Percentiles rank a stretch among this genome's conserved stretches.
phyloP scores from a whole-genome alignment of 2,329 filamentous ascomycete genomes.

The Microthyrium microscopicum region DNA sequence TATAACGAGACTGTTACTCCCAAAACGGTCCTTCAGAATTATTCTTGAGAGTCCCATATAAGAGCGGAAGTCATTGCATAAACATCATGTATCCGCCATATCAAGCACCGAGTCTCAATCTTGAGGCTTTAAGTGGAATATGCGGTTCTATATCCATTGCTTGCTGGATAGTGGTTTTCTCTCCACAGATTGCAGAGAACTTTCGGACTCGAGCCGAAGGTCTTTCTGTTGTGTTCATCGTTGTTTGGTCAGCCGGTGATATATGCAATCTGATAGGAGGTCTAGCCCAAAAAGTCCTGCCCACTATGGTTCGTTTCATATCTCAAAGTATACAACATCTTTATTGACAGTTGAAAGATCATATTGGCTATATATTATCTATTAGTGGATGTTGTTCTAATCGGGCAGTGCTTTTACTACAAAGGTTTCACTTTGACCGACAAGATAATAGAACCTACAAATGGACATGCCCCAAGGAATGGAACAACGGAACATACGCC shows the following conservation, averaged over 20 bases:
- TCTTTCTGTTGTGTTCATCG: slow-evolving; percentile 77
- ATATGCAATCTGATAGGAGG: slow-evolving; percentile 94
- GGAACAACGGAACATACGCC: too few relatives aligned
- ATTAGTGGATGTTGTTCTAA: slow-evolving; percentile 72
- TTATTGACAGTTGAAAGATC: slow-evolving; percentile 36
- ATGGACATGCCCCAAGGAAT: too few relatives aligned
- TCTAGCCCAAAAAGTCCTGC: slow-evolving; percentile 74
- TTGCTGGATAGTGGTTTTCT: slow-evolving; percentile 96
- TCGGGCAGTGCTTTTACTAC: slow-evolving; percentile 91
- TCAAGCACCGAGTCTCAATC: slow-evolving; percentile 51
- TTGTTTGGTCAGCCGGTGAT: slow-evolving; percentile 86
- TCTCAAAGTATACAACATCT: slow-evolving; percentile 2
- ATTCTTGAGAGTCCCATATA: too few relatives aligned
- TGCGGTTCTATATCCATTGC: slow-evolving; percentile 92
- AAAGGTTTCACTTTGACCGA: slow-evolving; percentile 48
- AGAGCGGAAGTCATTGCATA: too few relatives aligned
- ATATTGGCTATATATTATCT: slow-evolving; percentile 93
- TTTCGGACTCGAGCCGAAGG: slow-evolving; percentile 75
- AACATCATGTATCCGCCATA: slow-evolving; percentile 40
- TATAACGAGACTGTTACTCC: too few relatives aligned
- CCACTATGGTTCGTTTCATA: slow-evolving; percentile 54
- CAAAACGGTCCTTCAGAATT: too few relatives aligned
- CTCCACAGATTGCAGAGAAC: slow-evolving; percentile 91
- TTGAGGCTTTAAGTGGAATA: slow-evolving; percentile 84
- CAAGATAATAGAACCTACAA: too few relatives aligned